Conservation (phyloP, 345 rosid species). For the Linum lewisii region DNA sequence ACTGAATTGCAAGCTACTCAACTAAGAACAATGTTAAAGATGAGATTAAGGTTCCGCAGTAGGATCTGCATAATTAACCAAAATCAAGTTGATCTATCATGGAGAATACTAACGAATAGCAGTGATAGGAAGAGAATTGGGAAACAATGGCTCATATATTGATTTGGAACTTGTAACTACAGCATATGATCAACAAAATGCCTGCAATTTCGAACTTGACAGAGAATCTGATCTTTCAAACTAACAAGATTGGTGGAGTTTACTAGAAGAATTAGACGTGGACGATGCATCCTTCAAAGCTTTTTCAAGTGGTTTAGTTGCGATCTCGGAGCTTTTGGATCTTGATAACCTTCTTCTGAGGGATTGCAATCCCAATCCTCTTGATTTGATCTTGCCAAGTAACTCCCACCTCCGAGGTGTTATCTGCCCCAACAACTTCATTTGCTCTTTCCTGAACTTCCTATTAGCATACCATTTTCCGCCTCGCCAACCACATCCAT, state of each 20-base stretch:
- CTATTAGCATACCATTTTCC: constrained; percentile 86
- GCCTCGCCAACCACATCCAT: constrained; percentile 92
- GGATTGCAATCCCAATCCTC: constrained; percentile 45
- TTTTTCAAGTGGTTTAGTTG: not conserved
- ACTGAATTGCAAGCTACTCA: no score
- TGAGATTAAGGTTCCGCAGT: no score
- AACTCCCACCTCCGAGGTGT: constrained; percentile 68
- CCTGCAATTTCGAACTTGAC: not conserved
- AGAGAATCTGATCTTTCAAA: not conserved
- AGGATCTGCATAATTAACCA: no score
- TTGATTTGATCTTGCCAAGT: constrained; percentile 45
- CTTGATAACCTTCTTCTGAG: constrained; percentile 39
- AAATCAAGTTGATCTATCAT: no score
- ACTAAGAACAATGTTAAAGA: no score
- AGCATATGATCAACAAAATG: not conserved
- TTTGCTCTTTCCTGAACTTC: constrained; percentile 68
- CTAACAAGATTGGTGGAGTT: not conserved
- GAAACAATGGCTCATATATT: not conserved
- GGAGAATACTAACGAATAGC: not conserved
- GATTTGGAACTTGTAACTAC: not conserved
- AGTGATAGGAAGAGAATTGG: not conserved
- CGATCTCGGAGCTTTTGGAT: constrained; percentile 8
- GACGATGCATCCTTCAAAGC: not conserved
- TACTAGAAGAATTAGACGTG: not conserved
- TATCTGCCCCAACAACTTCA: constrained; percentile 64